phyloP scores from a whole-genome alignment of 225 moss, liverwort and hornwort species.

The Lunularia cruciata region DNA sequence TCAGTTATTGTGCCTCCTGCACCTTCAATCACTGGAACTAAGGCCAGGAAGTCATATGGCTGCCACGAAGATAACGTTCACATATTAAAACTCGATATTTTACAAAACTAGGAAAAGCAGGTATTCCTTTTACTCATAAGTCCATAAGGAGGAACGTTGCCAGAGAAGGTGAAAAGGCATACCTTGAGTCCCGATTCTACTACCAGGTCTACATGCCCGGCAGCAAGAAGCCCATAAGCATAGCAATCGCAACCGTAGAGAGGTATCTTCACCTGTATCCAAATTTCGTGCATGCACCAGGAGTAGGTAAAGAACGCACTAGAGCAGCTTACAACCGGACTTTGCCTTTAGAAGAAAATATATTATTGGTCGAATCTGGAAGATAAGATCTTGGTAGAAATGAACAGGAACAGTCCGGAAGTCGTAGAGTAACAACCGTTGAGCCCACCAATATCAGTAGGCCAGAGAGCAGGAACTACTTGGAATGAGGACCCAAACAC shows the following conservation, averaged over 20 bases:
- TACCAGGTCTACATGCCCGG: slow-evolving; percentile 84
- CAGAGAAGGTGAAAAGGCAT: not conserved
- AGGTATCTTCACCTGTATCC: slow-evolving; percentile 79
- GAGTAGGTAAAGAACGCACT: not conserved
- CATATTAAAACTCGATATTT: too few relatives aligned
- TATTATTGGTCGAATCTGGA: too few relatives aligned
- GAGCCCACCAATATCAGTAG: too few relatives aligned
- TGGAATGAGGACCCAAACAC: too few relatives aligned
- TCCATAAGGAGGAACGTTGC: not conserved
- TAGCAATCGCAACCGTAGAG: slow-evolving; percentile 98
- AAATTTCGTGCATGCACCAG: not conserved
- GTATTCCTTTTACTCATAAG: too few relatives aligned
- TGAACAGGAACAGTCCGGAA: too few relatives aligned
- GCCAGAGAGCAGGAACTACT: too few relatives aligned
- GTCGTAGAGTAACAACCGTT: too few relatives aligned
- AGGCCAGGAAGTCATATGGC: slow-evolving; percentile 94
- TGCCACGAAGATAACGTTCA: slow-evolving; percentile 24
- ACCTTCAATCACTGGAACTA: slow-evolving; percentile 93
- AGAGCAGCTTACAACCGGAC: too few relatives aligned
- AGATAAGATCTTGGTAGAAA: too few relatives aligned
- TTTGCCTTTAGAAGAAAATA: too few relatives aligned
- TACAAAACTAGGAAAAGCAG: not conserved
- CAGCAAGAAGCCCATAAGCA: slow-evolving; percentile 94
- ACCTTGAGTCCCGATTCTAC: slow-evolving; percentile 95
- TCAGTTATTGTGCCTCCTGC: slow-evolving; percentile 91